Conservation (phyloP, 352 stramenopile genomes). For the Phytophthora tentaculata region DNA sequence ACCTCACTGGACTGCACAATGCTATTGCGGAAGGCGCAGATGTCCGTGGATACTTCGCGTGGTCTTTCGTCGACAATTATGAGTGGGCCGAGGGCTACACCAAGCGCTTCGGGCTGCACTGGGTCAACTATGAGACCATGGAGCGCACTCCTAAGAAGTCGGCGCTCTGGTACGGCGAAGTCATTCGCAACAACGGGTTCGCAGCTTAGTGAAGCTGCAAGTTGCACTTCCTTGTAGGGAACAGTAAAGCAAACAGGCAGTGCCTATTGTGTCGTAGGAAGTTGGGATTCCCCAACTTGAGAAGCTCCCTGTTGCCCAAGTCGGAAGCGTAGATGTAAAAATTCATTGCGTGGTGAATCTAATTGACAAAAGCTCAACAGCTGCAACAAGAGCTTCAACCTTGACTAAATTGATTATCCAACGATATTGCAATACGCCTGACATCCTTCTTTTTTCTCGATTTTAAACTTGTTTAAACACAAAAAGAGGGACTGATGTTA, state of each 20-base stretch:
- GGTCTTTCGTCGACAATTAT: constrained; percentile 93
- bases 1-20: constrained; percentile 76
- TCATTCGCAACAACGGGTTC: constrained; percentile 55
- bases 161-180: constrained; percentile 57
- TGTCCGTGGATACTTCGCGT: constrained; percentile 91
- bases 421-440: neutral
- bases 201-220: neutral
- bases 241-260: neutral
- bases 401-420: neutral
- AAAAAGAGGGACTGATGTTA: neutral
- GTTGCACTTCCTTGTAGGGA: neutral
- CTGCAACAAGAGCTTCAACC: constrained; percentile 2
- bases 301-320: neutral
- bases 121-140: constrained; percentile 70
- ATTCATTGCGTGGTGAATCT: too few relatives aligned
- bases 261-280: neutral
- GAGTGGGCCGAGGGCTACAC: constrained; percentile 88
- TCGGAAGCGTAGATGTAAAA: neutral
- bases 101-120: constrained; percentile 70
- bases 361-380: neutral
- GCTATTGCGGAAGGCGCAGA: constrained; percentile 55
- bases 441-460: neutral
- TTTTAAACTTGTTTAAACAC: too few relatives aligned
- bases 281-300: too few relatives aligned
- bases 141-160: constrained; percentile 77